A percentile compares a stretch with the other conserved stretches of the same genome.
Conservation (phyloP, 75 land plant species). For the Ceratopteris richardii region DNA sequence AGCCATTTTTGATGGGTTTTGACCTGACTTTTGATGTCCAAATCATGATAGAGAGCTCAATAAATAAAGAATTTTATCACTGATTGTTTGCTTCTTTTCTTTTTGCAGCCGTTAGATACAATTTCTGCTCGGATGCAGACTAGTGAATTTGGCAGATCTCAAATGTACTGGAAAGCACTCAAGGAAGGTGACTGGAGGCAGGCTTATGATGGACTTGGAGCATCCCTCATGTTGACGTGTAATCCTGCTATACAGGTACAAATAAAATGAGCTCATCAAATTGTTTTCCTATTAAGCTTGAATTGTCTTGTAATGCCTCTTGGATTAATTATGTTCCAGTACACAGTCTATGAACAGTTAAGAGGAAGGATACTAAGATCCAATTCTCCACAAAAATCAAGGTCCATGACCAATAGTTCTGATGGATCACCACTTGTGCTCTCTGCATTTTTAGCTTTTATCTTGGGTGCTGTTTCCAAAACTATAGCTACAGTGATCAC, state of each 20-base stretch:
- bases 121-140: conserved; percentile 47
- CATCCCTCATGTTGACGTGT: conserved; percentile 35
- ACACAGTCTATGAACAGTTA: conserved; percentile 91
- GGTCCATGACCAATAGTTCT: not conserved
- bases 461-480: conserved; percentile 84
- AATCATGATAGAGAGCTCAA: too few relatives aligned
- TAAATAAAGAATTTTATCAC: too few relatives aligned
- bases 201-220: conserved; percentile 40
- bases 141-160: conserved; percentile 44
- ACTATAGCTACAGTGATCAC: conserved; percentile 72
- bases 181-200: conserved; percentile 33
- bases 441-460: conserved; percentile 83
- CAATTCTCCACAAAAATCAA: conserved; percentile 1
- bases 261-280: not conserved
- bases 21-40: too few relatives aligned
- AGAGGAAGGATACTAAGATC: conserved; percentile 28
- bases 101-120: conserved; percentile 39
- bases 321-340: too few relatives aligned
- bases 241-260: conserved; percentile 51
- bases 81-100: too few relatives aligned
- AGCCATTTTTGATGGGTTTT: too few relatives aligned
- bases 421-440: conserved; percentile 52
- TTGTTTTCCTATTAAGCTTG: not conserved
- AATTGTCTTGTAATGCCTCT: too few relatives aligned
- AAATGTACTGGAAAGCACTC: conserved; percentile 29